Base-by-base conservation (phyloP, 306 rosid species). In the Leucaena leucocephala region DNA sequence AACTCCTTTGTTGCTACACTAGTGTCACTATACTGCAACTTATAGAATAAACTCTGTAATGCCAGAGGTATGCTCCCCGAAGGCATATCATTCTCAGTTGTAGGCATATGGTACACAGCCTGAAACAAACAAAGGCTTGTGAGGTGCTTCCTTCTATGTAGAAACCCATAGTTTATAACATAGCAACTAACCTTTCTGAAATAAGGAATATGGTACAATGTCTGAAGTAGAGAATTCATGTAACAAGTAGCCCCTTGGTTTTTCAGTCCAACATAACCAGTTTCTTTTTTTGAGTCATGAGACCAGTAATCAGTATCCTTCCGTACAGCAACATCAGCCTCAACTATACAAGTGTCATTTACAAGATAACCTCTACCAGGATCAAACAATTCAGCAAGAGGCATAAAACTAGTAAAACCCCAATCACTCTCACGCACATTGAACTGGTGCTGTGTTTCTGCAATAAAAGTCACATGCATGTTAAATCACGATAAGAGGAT, bases 161-260 rank as follows among this genome's bases (percentile, higher is more conserved):
- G 77, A 58, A 22, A 78, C 15, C 38, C 22, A 36, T 57, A 78
- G 57, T 16, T n/a, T 33, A 76, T 44, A 59, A 63, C 42, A 64
- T 27, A 38, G 73, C 15, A 34, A 68, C 82, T 64, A 62, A 92
- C 98, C 98, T 94, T 90, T 86, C 98, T 88, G 78, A 94, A 94
- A 85, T 89, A 92, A 55, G 98, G 90, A 81, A 94, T 89, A 87
- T 94, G 98, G 81, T 89, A 94, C 82, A 94, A 82, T 21, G 97
- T 94, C 82, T 94, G 98, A 75, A 94, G 98, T 40, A 92, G 91
- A 80, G 98, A 94, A 86, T 94, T 94, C 98, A 94, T 92, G 82
- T 94, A 94, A 91, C 98, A 94, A 50, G 98, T 94, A 75, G 98
- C 97, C 76, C 98, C 98, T 87, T 90, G 98, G 81, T 94, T 94